A percentile compares a stretch with the other conserved stretches of the same genome.
Conservation (phyloP, 306 rosid species). For the Malus asiatica region DNA sequence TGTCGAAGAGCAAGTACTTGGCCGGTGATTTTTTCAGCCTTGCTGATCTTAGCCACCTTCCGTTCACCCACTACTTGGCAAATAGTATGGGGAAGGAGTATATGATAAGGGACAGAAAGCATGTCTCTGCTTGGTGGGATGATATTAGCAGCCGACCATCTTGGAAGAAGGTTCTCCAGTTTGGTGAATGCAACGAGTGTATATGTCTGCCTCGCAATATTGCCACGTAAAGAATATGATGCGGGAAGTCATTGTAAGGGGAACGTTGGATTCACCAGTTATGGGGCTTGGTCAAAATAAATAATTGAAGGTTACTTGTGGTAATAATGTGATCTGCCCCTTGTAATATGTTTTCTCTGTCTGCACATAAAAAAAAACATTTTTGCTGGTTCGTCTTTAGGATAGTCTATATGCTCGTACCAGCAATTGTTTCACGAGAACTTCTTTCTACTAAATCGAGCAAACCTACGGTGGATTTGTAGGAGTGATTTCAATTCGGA, state of each 20-base stretch:
- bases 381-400: neutral
- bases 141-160: constrained; percentile 44
- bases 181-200: neutral
- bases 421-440: too few relatives aligned
- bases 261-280: neutral
- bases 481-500: neutral
- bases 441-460: neutral
- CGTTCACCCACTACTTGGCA: constrained; percentile 33
- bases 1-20: constrained; percentile 43
- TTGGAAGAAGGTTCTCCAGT: constrained; percentile 34
- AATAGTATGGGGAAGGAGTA: constrained; percentile 21
- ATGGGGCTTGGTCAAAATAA: neutral
- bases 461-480: neutral
- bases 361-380: neutral
- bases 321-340: neutral
- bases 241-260: neutral
- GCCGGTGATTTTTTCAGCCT: constrained; percentile 53
- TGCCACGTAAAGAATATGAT: neutral
- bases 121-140: constrained; percentile 48
- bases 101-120: constrained; percentile 27
- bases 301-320: neutral
- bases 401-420: neutral
- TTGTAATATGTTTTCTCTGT: neutral
- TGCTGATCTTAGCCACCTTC: constrained; percentile 50
- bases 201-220: neutral